Percentiles rank a stretch among this genome's conserved stretches.
Evolutionary conservation across 495 filamentous ascomycete genomes (phyloP).

Genomic region (Neurospora sp.): DNA sequence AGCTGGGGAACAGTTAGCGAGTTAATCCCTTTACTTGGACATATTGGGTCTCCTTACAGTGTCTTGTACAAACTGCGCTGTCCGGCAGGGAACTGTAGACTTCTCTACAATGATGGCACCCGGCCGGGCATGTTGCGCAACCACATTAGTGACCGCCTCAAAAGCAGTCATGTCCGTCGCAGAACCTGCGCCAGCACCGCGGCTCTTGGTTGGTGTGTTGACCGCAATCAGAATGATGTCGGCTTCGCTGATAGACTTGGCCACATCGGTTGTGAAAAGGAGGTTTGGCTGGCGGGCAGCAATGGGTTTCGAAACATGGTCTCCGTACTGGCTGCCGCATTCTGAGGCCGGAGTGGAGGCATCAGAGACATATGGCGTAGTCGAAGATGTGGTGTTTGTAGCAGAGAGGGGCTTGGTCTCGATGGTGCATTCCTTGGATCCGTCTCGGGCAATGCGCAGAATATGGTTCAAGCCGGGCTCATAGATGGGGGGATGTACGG

Average conservation of each 20-base stretch:
- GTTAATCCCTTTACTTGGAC: neutral
- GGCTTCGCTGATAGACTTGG: constrained; percentile 49
- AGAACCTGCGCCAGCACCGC: constrained; percentile 55
- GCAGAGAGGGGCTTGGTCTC: constrained; percentile 12
- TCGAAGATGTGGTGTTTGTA: constrained; percentile 9
- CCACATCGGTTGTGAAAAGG: constrained; percentile 60
- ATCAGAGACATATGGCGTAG: constrained; percentile 8
- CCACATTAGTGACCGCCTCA: constrained; percentile 54
- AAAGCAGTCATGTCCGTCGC: constrained; percentile 62
- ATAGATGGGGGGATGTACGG: constrained; percentile 61
- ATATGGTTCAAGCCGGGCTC: constrained; percentile 60
- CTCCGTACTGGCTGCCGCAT: constrained; percentile 18
- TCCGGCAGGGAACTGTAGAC: constrained; percentile 68
- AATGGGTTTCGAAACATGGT: constrained; percentile 9
- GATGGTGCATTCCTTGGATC: constrained; percentile 21
- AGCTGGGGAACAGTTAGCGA: constrained; percentile 16
- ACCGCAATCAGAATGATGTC: constrained; percentile 69
- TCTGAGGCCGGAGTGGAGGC: constrained; percentile 16
- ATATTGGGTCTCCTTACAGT: constrained; percentile 35
- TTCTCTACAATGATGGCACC: constrained; percentile 75
- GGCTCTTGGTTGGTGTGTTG: constrained; percentile 69
- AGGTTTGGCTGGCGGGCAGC: constrained; percentile 43
- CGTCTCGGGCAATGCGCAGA: constrained; percentile 54
- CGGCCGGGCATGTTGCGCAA: constrained; percentile 52
- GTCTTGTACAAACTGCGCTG: constrained; percentile 56